Conservation (phyloP, 208 protist species). For the Endotrypanum monterogeii region DNA sequence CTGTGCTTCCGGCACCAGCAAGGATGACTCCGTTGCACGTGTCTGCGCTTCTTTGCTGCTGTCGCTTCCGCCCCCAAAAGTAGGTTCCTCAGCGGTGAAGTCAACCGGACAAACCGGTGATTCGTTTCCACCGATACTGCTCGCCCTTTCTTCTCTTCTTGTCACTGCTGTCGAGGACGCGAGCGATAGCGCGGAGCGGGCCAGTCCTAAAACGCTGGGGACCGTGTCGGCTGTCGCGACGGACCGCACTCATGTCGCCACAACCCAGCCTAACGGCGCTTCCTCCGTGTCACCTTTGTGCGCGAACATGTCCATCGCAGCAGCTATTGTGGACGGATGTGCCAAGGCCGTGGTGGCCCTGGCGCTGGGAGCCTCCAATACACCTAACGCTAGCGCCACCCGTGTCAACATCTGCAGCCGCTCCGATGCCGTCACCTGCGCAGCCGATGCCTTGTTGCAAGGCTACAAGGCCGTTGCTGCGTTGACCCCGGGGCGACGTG, state of each 20-base stretch:
- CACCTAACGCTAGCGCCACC: conserved; percentile 7
- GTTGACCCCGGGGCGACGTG: not conserved
- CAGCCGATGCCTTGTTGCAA: conserved; percentile 37
- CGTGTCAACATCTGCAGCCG: not conserved
- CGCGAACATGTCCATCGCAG: conserved; percentile 11
- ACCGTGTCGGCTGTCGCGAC: not conserved
- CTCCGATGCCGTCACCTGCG: not conserved
- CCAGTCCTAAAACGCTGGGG: not conserved
- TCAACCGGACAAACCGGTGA: not conserved
- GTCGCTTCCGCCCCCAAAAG: not conserved
- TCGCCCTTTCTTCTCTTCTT: conserved; percentile 9
- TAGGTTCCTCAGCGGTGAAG: not conserved
- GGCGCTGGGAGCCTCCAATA: conserved; percentile 29
- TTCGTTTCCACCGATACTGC: conserved; percentile 18
- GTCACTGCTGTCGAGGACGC: conserved; percentile 16
- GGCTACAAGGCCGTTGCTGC: conserved; percentile 32
- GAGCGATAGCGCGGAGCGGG: conserved; percentile 11
- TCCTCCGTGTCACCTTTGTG: not conserved
- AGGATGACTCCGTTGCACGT: not conserved
- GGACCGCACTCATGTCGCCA: not conserved
- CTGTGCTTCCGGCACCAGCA: not conserved
- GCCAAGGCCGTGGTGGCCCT: conserved; percentile 57
- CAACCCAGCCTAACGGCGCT: not conserved
- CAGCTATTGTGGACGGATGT: conserved; percentile 46
- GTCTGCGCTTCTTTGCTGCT: not conserved